Base-by-base conservation (phyloP, 2,329 filamentous ascomycete species). In the Sclerotinia trifoliorum region DNA sequence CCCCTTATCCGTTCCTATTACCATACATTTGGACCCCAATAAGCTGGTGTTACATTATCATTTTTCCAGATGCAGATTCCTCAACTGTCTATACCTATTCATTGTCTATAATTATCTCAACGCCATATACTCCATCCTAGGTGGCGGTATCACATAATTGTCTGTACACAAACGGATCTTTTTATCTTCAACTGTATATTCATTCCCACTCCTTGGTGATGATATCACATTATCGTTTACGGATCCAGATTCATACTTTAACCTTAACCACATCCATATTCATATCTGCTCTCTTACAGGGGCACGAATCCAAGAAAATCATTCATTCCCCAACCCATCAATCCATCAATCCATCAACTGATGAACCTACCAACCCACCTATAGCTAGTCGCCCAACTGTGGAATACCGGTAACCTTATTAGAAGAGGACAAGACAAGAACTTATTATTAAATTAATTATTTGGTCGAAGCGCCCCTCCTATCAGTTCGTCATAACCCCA, bases 381-480 rank as follows among this genome's bases (percentile, higher is more conserved):
- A 32, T 32, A 32, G 32, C 32, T 32, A 32, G 29, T 54, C 15
- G 26, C 51, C 51, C 49, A 17, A 54, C 15, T 15, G 35, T 29
- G 29, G 21, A 54, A 26, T 2, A 21, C 26, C 8, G 26, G 17
- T 32, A 32, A 32, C 32, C 32, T 32, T 32, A 32, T 32, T 32
- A 32, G 24, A 54, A 29, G 26, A 19, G 29, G 46, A 48, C 46
- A 5, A 26, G 51, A 54, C 35, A 54, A 54, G 15, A 26, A 54
- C 26, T 32, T 54, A 32, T 32, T 52, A 32, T 32, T 29, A 5
- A 5, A 32, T n/a, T n/a, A n/a, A n/a, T n/a, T n/a, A n/a, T 35
- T 55, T 26, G 52, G 52, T 55, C 52, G 52, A 55, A 55, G 52
- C 52, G 52, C 29, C 52, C 52, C 26, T 55, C 52, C 52, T 55